phyloP scores from a whole-genome alignment of 2,329 filamentous ascomycete species.

The Claviceps fusiformis region DNA sequence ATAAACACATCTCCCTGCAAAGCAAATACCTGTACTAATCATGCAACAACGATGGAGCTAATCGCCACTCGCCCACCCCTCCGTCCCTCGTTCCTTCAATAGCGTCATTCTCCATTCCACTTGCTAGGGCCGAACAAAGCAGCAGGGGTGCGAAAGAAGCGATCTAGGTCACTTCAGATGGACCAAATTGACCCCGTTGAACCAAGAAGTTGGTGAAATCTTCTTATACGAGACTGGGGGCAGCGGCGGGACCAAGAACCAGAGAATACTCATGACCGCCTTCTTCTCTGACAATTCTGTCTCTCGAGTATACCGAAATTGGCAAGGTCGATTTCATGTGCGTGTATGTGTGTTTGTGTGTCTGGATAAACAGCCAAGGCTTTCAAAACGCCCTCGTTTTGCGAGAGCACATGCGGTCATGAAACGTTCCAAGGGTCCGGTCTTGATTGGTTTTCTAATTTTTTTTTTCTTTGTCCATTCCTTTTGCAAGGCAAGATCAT shows the following conservation, averaged over 20 bases:
- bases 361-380: not conserved
- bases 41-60: not conserved
- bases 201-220: not conserved
- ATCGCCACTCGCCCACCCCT: too few relatives aligned
- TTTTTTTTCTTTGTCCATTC: not conserved
- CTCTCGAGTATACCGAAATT: not conserved
- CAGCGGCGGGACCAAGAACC: not conserved
- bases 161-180: not conserved
- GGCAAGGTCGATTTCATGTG: not conserved
- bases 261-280: not conserved
- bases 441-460: not conserved
- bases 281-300: not conserved
- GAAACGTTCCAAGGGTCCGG: not conserved
- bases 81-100: not conserved
- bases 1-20: not conserved
- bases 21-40: not conserved
- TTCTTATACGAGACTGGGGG: not conserved
- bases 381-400: not conserved
- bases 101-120: not conserved
- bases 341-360: not conserved
- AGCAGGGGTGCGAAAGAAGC: not conserved
- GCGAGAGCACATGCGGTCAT: not conserved
- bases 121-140: not conserved
- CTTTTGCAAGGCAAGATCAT: too few relatives aligned
- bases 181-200: too few relatives aligned